Evolutionary conservation across 805 yeast species (phyloP).

Genomic region (Cyberlindnera americana): DNA sequence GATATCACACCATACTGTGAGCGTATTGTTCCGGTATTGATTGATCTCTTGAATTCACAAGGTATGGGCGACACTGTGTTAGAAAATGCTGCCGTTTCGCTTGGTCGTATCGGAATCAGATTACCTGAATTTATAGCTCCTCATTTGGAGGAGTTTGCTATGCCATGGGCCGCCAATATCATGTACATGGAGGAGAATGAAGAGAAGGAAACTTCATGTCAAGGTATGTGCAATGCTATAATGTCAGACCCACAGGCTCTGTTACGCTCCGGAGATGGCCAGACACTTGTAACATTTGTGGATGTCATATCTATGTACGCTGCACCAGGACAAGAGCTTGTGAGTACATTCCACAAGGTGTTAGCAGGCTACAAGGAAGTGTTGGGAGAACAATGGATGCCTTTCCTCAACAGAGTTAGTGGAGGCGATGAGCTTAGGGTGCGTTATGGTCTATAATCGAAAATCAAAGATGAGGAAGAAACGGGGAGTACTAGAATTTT

Average conservation of each 20-base stretch:
- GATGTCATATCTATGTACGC: conserved; percentile 56
- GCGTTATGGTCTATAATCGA: conserved; percentile 12
- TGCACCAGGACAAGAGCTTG: conserved; percentile 46
- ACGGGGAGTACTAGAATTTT: not conserved
- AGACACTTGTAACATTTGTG: conserved; percentile 50
- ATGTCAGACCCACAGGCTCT: conserved; percentile 65
- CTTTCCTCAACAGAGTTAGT: conserved; percentile 19
- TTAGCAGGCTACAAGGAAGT: conserved; percentile 43
- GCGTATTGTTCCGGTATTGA: conserved; percentile 52
- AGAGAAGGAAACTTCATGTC: conserved; percentile 84
- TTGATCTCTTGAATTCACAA: conserved; percentile 57
- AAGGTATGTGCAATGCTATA: conserved; percentile 75
- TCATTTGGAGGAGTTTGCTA: conserved; percentile 53
- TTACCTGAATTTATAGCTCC: conserved; percentile 58
- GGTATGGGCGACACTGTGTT: conserved; percentile 55
- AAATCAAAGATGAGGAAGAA: not conserved
- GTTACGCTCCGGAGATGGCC: conserved; percentile 31
- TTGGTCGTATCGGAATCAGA: conserved; percentile 77
- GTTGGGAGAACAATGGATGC: conserved; percentile 39
- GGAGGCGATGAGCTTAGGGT: conserved; percentile 20
- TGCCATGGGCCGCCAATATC: conserved; percentile 71
- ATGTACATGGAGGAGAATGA: conserved; percentile 68
- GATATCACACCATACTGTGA: conserved; percentile 49
- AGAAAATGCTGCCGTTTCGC: conserved; percentile 86
- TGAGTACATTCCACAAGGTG: conserved; percentile 41